Evolutionary conservation across 2,329 filamentous ascomycete genomes (phyloP).

Genomic region (Trichoderma sp.): DNA sequence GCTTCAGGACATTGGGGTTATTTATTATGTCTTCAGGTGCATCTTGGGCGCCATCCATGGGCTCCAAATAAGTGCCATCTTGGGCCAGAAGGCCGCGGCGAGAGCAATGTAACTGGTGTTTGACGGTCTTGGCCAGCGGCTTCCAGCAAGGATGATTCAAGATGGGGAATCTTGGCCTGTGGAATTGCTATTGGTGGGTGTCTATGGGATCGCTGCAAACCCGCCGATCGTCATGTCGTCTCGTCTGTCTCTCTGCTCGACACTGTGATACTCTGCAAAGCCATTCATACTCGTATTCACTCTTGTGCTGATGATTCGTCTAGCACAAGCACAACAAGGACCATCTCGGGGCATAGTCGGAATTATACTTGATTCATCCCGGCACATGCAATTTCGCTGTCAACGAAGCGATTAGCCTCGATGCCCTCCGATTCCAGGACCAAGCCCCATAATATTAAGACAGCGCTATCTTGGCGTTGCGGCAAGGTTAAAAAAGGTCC

Average conservation of each 20-base stretch:
- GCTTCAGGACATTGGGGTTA: too few relatives aligned
- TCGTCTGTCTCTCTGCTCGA: not conserved
- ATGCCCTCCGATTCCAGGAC: not conserved
- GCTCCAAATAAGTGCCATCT: not conserved
- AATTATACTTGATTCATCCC: not conserved
- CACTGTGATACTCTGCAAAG: not conserved
- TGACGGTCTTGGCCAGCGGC: not conserved
- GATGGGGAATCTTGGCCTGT: not conserved
- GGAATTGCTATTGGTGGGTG: not conserved
- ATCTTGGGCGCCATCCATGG: not conserved
- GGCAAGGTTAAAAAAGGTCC: conserved; percentile 12
- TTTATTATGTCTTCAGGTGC: not conserved
- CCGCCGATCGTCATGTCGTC: not conserved
- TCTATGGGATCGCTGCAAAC: not conserved
- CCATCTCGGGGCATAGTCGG: not conserved
- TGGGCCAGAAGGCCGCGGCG: not conserved
- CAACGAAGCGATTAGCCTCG: not conserved
- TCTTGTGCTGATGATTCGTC: not conserved
- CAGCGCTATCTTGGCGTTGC: conserved; percentile 13
- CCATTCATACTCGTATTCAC: not conserved
- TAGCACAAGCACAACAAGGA: not conserved
- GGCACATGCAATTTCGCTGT: not conserved
- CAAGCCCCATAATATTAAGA: conserved; percentile 16
- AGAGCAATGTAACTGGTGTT: not conserved
- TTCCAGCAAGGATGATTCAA: not conserved